Base-by-base conservation (phyloP, 2,329 filamentous ascomycete genomes). In the Pseudocercospora vitis region DNA sequence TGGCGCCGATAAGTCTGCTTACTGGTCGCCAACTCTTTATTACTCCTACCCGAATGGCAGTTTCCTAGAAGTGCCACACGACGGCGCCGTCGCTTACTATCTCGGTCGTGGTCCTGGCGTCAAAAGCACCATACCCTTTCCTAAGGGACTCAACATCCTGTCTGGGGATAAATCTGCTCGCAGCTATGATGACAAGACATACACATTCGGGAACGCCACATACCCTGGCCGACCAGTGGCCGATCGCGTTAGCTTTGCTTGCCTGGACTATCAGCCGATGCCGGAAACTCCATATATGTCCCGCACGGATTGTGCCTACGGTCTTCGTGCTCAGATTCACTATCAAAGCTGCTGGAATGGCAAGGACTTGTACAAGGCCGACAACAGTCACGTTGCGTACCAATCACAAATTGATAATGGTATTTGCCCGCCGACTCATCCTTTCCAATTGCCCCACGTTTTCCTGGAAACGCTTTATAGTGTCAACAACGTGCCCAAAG, bases 71-170 rank as follows among this genome's bases (percentile, higher is more conserved):
- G 87, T 91, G 11, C 77, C 83, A 11, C 67, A 67, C 49, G 68
- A 70, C 65, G 89, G 89, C 68, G 84, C 85, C 78, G 73, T 88
- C 56, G 84, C 85, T 52, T 94, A 94, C 76, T 92, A 92, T 73
- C 85, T 73, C 52, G 70, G 58, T 39, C 67, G 64, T 23, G 56
- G 57, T 56, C 70, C 79, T 32, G 72, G 76, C 60, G 75, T 74
- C 37, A 81, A 82, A 61, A 78, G 85, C 58, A 86, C 89, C 60
- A 76, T 84, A 14, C 81, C 89, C 66, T 79, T 81, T 63, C 88
- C 88, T 5, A 68, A 78, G 21, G 86, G 85, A 12, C 78, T 92
- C 59, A 81, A 83, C 67, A 89, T 92, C 74, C 66, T 91, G 39
- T 82, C 79, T 53, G 88, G 88, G 39, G 78, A 89, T 64, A 72